These are phyloP conservation scores for Ophiostoma angusticollis DNA, from an alignment of 2,329 filamentous ascomycete species.

Conservation along the genomic window DNA sequence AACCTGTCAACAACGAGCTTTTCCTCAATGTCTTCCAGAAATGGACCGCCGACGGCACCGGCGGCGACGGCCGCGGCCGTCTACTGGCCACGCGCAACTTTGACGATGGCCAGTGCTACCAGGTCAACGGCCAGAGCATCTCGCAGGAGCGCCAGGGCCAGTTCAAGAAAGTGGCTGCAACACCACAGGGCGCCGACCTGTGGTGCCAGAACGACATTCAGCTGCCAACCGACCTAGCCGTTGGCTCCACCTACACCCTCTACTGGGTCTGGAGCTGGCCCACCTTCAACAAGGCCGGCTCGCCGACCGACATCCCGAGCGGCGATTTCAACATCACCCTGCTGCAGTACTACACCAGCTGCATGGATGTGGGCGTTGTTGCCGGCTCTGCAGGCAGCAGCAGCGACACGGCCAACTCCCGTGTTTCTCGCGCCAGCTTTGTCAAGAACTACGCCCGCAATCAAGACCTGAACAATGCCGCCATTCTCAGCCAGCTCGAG, in stretches of 20 bases:
- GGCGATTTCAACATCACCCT: slow-evolving; percentile 20
- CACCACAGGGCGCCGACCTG: slow-evolving; percentile 44
- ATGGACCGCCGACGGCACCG: slow-evolving; percentile 71
- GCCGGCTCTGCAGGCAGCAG: not conserved
- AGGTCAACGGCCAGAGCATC: slow-evolving; percentile 51
- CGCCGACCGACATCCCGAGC: slow-evolving; percentile 21
- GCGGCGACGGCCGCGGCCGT: slow-evolving; percentile 64
- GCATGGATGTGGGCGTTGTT: slow-evolving; percentile 28
- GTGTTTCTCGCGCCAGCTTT: no score
- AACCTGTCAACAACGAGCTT: slow-evolving; percentile 39
- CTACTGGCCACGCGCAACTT: slow-evolving; percentile 69
- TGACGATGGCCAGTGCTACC: slow-evolving; percentile 85
- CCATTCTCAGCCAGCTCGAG: slow-evolving; percentile 32
- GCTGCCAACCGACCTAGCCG: slow-evolving; percentile 53
- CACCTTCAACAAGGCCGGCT: slow-evolving; percentile 32
- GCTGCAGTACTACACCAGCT: slow-evolving; percentile 26
- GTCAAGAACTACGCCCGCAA: slow-evolving; percentile 21
- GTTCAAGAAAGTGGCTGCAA: slow-evolving; percentile 37
- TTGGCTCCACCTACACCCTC: slow-evolving; percentile 58
- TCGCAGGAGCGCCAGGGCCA: slow-evolving; percentile 44
- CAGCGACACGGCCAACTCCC: slow-evolving; percentile 6
- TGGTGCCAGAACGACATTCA: slow-evolving; percentile 73
- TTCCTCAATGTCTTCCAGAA: slow-evolving; percentile 54
- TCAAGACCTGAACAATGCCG: slow-evolving; percentile 30
- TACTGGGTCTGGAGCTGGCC: slow-evolving; percentile 99